These are phyloP conservation scores for Termitomyces titanicus DNA, from an alignment of 768 basidiomycete species.

Conservation along the genomic window DNA sequence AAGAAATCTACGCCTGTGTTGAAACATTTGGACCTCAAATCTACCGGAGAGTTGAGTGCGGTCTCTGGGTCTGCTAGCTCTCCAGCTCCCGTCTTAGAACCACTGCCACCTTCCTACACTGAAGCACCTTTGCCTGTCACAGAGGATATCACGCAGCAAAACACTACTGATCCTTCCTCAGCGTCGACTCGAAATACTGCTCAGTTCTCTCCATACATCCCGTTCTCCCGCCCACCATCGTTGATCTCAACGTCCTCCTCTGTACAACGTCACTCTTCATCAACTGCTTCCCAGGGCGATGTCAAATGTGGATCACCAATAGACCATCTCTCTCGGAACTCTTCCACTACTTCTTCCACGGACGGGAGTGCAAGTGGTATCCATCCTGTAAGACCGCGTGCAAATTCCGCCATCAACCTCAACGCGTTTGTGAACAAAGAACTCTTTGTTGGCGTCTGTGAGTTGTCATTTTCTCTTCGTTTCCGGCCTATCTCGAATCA, in stretches of 20 bases:
- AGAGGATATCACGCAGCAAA: neutral
- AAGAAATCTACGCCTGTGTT: neutral
- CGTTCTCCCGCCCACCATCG: neutral
- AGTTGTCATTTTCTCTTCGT: slow-evolving; percentile 28
- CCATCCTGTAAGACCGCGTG: neutral
- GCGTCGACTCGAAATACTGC: neutral
- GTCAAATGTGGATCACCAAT: neutral
- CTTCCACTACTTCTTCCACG: slow-evolving; percentile 6
- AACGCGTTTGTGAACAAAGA: slow-evolving; percentile 58
- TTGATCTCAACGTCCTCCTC: neutral
- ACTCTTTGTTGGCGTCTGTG: slow-evolving; percentile 59
- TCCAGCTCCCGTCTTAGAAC: neutral
- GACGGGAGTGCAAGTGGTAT: neutral
- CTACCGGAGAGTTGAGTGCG: neutral
- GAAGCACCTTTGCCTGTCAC: neutral
- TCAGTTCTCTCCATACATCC: neutral
- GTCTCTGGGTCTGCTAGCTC: neutral
- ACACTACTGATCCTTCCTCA: neutral
- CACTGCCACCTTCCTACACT: slow-evolving; percentile 4
- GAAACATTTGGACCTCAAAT: neutral
- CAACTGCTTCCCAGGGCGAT: neutral
- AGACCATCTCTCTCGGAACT: slow-evolving; percentile 1
- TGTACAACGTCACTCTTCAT: neutral
- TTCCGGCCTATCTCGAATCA: neutral
- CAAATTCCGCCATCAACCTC: slow-evolving; percentile 24